phyloP scores from a whole-genome alignment of 2,329 filamentous ascomycete genomes.

The Exophiala bonariae region DNA sequence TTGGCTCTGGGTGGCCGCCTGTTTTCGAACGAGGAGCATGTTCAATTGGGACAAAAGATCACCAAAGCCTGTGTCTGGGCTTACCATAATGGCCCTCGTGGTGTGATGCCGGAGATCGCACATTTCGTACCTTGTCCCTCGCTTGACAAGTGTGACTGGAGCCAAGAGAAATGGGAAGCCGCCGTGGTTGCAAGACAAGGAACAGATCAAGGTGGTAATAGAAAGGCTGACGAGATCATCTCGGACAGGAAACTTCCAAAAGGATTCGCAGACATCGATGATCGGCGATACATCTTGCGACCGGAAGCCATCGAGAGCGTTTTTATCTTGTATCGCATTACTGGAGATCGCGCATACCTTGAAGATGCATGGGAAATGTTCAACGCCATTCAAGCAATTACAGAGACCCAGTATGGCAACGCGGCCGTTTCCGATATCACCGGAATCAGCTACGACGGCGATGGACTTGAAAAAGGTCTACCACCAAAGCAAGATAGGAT shows the following conservation, averaged over 20 bases:
- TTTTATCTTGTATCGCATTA: conserved; percentile 89
- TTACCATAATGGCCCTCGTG: conserved; percentile 49
- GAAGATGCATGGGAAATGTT: conserved; percentile 90
- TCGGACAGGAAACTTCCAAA: conserved; percentile 20
- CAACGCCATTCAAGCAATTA: conserved; percentile 65
- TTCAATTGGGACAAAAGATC: conserved; percentile 51
- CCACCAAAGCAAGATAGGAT: conserved; percentile 19
- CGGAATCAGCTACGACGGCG: not conserved
- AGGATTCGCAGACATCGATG: conserved; percentile 19
- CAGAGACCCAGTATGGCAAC: conserved; percentile 66
- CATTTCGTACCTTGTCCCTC: conserved; percentile 44
- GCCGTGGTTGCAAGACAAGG: conserved; percentile 22
- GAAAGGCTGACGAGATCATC: conserved; percentile 14
- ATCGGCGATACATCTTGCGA: conserved; percentile 41
- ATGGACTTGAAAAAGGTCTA: not conserved
- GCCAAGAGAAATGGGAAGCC: conserved; percentile 31
- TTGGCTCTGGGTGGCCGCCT: conserved; percentile 53
- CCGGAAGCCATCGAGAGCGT: conserved; percentile 87
- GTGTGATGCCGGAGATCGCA: conserved; percentile 57
- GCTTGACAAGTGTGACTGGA: conserved; percentile 38
- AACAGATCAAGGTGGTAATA: not conserved
- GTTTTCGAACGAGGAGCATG: conserved; percentile 50
- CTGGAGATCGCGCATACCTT: conserved; percentile 71
- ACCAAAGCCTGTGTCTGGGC: conserved; percentile 59
- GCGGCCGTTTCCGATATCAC: conserved; percentile 64